Base-by-base conservation (phyloP, 2,329 filamentous ascomycete genomes). In the Acrocalymma vagum region DNA sequence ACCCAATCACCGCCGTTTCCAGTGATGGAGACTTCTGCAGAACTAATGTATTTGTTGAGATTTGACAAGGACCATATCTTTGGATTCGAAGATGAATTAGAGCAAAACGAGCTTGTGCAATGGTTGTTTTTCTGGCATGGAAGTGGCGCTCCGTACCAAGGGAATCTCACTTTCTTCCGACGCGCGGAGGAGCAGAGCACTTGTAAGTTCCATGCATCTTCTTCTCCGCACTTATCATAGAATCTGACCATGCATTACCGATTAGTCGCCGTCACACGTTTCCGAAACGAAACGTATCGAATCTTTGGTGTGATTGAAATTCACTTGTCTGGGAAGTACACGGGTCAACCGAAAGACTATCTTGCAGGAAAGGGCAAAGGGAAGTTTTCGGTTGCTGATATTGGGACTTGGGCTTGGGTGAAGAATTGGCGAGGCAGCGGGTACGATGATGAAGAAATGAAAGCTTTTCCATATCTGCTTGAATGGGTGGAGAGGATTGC, bases 41-140 rank as follows among this genome's bases (percentile, higher is more conserved):
- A 95, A 60, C 73, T 94, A 68, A 82, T 90, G 65, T 95, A 95
- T 67, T 79, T 95, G 5, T 87, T 90, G 41, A 81, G 83, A 47
- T 95, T 94, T 65, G 90, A 95, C 70, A 79, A 76, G 26, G 84
- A 90, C 30, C 77, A 90, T 74, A 90, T 87, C 71, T 80, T 95
- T 40, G 89, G 85, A 25, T 95, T 88, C 66, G 84, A 88, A 0
- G 88, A 83, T 13, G 80, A 82, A 5, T 76, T 84, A 33, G 90
- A 95, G 69, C 80, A 85, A 66, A 90, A 87, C 72, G 88, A 94
- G 69, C 80, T 83, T 62, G 86, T 83, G 58, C 90, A 81, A 71
- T 95, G 90, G 89, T 62, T 83, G 11, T 73, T 73, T 53, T 74
- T 72, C 78, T 83, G 92, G 67, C 92, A 91, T 71, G 85, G 84